Evolutionary conservation across 164 flowering plant genomes (phyloP), one percentile per base, ranked within the genome.

Genomic region (Santalum album): DNA sequence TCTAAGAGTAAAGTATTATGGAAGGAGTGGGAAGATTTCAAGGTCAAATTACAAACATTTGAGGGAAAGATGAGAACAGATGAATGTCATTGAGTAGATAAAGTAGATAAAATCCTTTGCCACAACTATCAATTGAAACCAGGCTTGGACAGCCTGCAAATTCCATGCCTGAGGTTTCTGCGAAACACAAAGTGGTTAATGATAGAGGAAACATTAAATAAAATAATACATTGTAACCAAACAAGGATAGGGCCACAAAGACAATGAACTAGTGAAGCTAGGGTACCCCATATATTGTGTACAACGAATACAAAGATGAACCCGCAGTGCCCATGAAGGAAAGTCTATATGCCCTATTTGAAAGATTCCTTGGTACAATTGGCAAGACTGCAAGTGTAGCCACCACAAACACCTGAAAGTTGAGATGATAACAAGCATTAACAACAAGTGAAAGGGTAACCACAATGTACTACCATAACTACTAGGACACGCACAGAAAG

Each of bases 111-210:
- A 94, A 79, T 94, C 99, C 75, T 90, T 94, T 51, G 97, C 75
- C n/a, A 72, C 79, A 55, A 84, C 55, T 20, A 90, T 72, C 23
- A 96, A 76, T 62, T 90, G 97, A 55, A 94, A 76, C 90, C 96
- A 94, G 18, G 73, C 71, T 81, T 90, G 97, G 60, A 84, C 60
- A 26, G 81, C 95, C 65, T 81, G 99, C 74, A 90, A 48, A 68
- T 80, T 90, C 97, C 89, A 90, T 25, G 96, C 94, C 67, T 96
- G 81, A 16, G 99, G 99, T 70, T 68, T 86, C 99, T 94, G 79
- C 60, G n/a, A n/a, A n/a, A n/a, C n/a, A n/a, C n/a, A n/a, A n/a
- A n/a, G n/a, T n/a, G n/a, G n/a, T n/a, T n/a, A n/a, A n/a, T n/a
- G n/a, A n/a, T n/a, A n/a, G n/a, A n/a, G n/a, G n/a, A n/a, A n/a